Conservation (phyloP, 108 stramenopile species). For the Cyclostephanos tholiformis region DNA sequence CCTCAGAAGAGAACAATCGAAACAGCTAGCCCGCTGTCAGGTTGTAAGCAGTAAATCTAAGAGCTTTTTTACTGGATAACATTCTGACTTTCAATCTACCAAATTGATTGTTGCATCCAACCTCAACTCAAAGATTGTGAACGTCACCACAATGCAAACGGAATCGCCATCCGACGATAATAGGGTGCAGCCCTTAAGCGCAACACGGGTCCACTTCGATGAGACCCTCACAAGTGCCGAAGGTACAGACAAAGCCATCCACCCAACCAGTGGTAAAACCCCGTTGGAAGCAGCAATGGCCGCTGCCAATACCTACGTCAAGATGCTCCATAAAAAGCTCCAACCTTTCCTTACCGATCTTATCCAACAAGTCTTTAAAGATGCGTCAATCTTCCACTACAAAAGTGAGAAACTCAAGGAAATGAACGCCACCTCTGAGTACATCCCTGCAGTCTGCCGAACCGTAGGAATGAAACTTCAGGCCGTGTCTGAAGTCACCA, state of each 20-base stretch:
- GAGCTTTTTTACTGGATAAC: no score
- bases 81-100: no score
- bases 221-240: no score
- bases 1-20: no score
- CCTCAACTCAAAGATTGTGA: no score
- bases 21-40: no score
- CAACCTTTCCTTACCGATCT: slow-evolving; percentile 1
- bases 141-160: no score
- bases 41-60: no score
- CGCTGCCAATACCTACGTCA: slow-evolving; percentile 6
- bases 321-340: slow-evolving; percentile 7
- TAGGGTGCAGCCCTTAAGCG: no score
- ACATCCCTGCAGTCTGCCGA: neutral
- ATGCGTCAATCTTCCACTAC: neutral
- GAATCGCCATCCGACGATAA: no score
- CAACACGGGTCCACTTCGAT: no score
- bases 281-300: slow-evolving; percentile 13
- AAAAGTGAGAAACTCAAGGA: slow-evolving; percentile 1
- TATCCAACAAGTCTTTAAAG: slow-evolving; percentile 1
- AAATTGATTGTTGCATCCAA: no score
- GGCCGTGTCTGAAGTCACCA: slow-evolving; percentile 3
- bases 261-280: neutral
- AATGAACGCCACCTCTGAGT: neutral
- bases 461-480: slow-evolving; percentile 11
- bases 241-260: slow-evolving; percentile 5